Percentiles rank a stretch among this genome's conserved stretches.
Conservation (phyloP, 257 asterid species). For the Solanum arcanum region DNA sequence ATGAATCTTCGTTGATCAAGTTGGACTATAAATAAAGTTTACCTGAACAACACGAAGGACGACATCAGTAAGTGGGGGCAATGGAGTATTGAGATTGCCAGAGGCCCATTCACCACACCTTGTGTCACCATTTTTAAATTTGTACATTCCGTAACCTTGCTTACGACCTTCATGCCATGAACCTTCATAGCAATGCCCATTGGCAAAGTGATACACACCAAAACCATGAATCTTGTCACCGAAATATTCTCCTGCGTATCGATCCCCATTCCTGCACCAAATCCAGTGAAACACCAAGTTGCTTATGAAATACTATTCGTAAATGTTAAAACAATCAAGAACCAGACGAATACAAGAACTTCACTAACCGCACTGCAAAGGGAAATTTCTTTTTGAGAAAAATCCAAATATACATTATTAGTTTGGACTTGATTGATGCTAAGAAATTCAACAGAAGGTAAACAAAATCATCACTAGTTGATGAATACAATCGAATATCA, state of each 20-base stretch:
- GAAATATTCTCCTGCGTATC: conserved; percentile 76
- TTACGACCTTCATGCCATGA: conserved; percentile 96
- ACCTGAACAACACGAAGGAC: conserved; percentile 70
- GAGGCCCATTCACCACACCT: conserved; percentile 76
- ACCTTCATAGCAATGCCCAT: conserved; percentile 84
- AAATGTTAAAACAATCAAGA: neutral
- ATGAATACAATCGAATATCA: neutral
- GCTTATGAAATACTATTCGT: neutral
- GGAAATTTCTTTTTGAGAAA: neutral
- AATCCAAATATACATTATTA: neutral
- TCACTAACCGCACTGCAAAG: neutral
- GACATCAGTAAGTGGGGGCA: conserved; percentile 23
- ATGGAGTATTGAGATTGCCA: conserved; percentile 44
- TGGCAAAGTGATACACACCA: conserved; percentile 74
- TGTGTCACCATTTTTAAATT: conserved; percentile 45
- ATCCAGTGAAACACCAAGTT: neutral
- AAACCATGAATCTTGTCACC: conserved; percentile 83
- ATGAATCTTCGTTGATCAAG: neutral
- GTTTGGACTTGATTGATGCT: neutral
- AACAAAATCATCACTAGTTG: neutral
- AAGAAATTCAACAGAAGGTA: neutral
- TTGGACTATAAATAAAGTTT: neutral
- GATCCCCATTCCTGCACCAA: conserved; percentile 62
- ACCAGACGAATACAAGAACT: neutral
- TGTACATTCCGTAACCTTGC: conserved; percentile 78